These are phyloP conservation scores for Malus hybrid DNA, from an alignment of 331 rosid species.

Conservation along the genomic window DNA sequence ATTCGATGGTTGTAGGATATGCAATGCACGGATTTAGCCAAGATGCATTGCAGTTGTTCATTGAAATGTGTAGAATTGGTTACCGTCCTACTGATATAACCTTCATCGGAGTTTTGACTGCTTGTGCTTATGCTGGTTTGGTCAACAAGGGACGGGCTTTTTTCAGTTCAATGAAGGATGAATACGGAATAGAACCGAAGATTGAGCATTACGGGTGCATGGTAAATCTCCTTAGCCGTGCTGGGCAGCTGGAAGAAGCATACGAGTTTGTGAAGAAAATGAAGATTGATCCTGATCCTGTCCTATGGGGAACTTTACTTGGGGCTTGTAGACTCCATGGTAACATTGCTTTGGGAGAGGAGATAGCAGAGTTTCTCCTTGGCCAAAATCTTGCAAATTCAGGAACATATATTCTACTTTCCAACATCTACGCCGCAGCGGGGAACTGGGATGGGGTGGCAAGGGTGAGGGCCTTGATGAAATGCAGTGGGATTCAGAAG, in stretches of 20 bases:
- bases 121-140: conserved; percentile 73
- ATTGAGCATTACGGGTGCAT: conserved; percentile 84
- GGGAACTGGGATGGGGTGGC: conserved; percentile 80
- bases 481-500: conserved; percentile 58
- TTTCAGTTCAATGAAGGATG: conserved; percentile 51
- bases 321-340: conserved; percentile 79
- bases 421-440: conserved; percentile 67
- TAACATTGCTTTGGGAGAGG: conserved; percentile 53
- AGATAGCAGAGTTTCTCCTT: conserved; percentile 63
- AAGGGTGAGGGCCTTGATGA: conserved; percentile 70
- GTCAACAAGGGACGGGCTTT: conserved; percentile 49
- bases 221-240: conserved; percentile 80
- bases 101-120: conserved; percentile 59
- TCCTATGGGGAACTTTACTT: conserved; percentile 80
- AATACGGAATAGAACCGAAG: conserved; percentile 45
- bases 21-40: conserved; percentile 64
- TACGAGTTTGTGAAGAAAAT: conserved; percentile 56
- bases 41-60: conserved; percentile 56
- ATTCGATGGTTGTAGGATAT: conserved; percentile 69
- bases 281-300: conserved; percentile 60
- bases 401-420: conserved; percentile 78
- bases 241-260: conserved; percentile 66
- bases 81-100: conserved; percentile 52
- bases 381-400: conserved; percentile 55
- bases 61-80: conserved; percentile 41